Percentiles rank a stretch among this genome's conserved stretches.
phyloP scores from a whole-genome alignment of 148 eudicot species.

The Silene uniflora region DNA sequence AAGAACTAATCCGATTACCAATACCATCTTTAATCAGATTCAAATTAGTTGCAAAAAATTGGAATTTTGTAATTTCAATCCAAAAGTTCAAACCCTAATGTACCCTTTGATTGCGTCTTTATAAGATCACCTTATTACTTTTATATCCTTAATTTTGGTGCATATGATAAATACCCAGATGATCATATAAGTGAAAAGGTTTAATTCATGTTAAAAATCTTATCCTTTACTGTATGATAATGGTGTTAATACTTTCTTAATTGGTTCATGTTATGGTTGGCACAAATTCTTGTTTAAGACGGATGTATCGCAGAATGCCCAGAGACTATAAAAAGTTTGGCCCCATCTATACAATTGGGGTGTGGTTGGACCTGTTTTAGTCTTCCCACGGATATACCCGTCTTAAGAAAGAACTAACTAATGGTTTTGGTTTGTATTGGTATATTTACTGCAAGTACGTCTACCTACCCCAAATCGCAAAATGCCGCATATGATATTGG shows the following conservation, averaged over 20 bases:
- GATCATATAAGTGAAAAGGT: slow-evolving; percentile 16
- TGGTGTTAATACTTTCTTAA: slow-evolving; percentile 32
- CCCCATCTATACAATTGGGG: no score
- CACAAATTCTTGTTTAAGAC: no score
- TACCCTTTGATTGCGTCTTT: slow-evolving; percentile 24
- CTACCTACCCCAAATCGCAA: no score
- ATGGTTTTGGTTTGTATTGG: no score
- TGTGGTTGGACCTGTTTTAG: no score
- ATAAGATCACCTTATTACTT: slow-evolving; percentile 25
- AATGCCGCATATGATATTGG: no score
- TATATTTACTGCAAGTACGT: no score
- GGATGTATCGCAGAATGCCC: no score
- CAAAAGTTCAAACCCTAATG: slow-evolving; percentile 26
- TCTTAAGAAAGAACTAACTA: no score
- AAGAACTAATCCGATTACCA: slow-evolving; percentile 27
- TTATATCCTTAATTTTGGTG: slow-evolving; percentile 28
- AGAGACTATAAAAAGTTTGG: no score
- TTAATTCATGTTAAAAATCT: slow-evolving; percentile 21
- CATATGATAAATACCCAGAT: slow-evolving; percentile 27
- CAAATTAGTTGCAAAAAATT: slow-evolving; percentile 18
- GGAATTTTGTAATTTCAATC: slow-evolving; percentile 14
- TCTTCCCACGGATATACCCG: no score
- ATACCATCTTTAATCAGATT: slow-evolving; percentile 18
- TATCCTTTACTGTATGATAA: slow-evolving; percentile 25
- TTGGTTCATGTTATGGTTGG: slow-evolving; percentile 18